Evolutionary conservation across 148 eudicot genomes (phyloP).

Genomic region (Pouteria glomerata): DNA sequence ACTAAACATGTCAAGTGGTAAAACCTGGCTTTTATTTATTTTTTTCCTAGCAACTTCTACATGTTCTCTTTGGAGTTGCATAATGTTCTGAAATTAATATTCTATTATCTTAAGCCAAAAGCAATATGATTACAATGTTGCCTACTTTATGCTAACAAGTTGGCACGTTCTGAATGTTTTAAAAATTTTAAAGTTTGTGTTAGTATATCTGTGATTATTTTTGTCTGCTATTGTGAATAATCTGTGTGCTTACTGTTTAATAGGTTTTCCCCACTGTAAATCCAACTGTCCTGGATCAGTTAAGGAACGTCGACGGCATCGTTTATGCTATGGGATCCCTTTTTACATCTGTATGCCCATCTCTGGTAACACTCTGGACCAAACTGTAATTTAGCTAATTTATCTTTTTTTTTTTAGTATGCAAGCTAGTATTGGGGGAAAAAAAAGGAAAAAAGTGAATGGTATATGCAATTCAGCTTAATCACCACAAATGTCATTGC

Average conservation of each 20-base stretch:
- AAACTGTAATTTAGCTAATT: neutral
- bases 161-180: too few species aligned
- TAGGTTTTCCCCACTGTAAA: constrained; percentile 87
- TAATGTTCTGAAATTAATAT: neutral
- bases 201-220: neutral
- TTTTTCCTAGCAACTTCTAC: too few species aligned
- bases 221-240: neutral
- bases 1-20: too few species aligned
- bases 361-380: constrained; percentile 50
- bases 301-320: constrained; percentile 71
- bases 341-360: constrained; percentile 93
- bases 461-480: neutral
- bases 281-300: constrained; percentile 71
- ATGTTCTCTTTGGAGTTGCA: neutral
- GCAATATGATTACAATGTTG: too few species aligned
- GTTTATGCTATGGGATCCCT: constrained; percentile 98
- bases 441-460: neutral
- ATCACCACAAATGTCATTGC: neutral
- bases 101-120: neutral
- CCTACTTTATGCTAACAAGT: too few species aligned
- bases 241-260: constrained; percentile 13
- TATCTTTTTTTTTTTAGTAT: too few species aligned
- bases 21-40: too few species aligned
- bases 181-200: neutral
- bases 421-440: too few species aligned